phyloP scores from a whole-genome alignment of 106 monocot species.

The Phalaenopsis aphrodite region DNA sequence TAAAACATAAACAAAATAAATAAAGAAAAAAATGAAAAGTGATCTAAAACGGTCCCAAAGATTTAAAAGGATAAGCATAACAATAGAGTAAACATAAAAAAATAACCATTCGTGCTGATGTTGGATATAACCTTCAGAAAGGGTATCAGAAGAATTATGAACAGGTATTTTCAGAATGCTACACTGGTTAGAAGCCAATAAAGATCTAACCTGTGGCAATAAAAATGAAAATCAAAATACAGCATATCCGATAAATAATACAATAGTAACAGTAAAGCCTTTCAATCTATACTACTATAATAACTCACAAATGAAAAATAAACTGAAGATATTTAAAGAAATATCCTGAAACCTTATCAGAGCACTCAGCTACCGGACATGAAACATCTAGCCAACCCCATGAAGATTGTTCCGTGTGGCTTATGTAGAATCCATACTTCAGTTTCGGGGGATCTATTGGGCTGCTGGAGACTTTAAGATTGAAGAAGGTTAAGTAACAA shows the following conservation, averaged over 20 bases:
- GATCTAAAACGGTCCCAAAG: background rate
- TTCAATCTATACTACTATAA: background rate
- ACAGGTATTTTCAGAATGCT: constrained; percentile 77
- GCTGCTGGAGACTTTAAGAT: constrained; percentile 70
- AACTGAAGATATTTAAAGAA: background rate
- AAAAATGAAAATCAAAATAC: constrained; percentile 2
- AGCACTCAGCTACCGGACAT: constrained; percentile 39
- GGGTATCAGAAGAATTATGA: constrained; percentile 32
- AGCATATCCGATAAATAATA: background rate
- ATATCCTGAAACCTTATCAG: constrained; percentile 51
- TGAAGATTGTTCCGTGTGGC: constrained; percentile 11
- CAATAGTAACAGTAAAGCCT: background rate
- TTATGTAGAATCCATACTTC: constrained; percentile 54
- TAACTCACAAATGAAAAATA: background rate
- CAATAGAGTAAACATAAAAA: background rate
- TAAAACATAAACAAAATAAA: too few relatives aligned
- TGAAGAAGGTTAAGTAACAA: constrained; percentile 12
- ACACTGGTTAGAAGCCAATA: constrained; percentile 57
- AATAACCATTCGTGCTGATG: background rate
- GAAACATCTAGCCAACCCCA: constrained; percentile 75
- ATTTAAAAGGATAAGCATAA: background rate
- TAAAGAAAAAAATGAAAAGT: too few relatives aligned
- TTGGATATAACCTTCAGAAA: constrained; percentile 51
- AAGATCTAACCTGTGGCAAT: constrained; percentile 37
- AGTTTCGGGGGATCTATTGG: constrained; percentile 78